These are phyloP conservation scores for Puccinia coronata DNA, from an alignment of 1,284 basidiomycete genomes.

Conservation along the genomic window DNA sequence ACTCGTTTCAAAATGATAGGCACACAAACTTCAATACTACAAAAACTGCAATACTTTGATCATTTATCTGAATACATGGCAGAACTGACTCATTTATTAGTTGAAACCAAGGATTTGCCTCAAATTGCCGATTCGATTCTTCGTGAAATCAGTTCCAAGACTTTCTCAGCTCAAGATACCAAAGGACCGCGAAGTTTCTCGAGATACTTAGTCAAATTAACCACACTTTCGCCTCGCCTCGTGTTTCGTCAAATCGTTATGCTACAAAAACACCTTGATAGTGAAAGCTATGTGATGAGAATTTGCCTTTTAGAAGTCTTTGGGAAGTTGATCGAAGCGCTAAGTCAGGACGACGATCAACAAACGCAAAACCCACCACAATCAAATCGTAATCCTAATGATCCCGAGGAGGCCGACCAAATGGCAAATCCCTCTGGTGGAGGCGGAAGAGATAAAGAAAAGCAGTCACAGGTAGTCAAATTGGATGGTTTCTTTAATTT, in stretches of 20 bases:
- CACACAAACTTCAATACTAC: slow-evolving; percentile 86
- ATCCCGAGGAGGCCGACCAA: slow-evolving; percentile 36
- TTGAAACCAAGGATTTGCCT: slow-evolving; percentile 82
- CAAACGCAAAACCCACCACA: slow-evolving; percentile 73
- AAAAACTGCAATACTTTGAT: slow-evolving; percentile 88
- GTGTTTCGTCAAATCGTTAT: slow-evolving; percentile 88
- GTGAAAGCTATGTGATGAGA: slow-evolving; percentile 95
- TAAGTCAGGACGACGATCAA: slow-evolving; percentile 84
- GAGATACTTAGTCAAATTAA: slow-evolving; percentile 77
- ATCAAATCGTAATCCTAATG: slow-evolving; percentile 65
- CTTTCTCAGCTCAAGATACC: slow-evolving; percentile 76
- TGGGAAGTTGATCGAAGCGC: slow-evolving; percentile 56
- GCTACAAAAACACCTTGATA: slow-evolving; percentile 81
- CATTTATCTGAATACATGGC: slow-evolving; percentile 93
- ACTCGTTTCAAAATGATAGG: not conserved
- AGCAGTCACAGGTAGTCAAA: slow-evolving; percentile 73
- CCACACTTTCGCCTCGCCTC: slow-evolving; percentile 78
- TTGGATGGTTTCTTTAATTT: slow-evolving; percentile 79
- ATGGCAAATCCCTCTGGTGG: not conserved
- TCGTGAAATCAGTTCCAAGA: slow-evolving; percentile 72
- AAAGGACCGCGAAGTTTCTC: slow-evolving; percentile 86
- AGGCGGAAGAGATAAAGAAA: slow-evolving; percentile 61
- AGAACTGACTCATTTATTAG: slow-evolving; percentile 76
- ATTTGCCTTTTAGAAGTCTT: slow-evolving; percentile 61
- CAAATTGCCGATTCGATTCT: slow-evolving; percentile 89